Evolutionary conservation across 1,284 basidiomycete species (phyloP).

Genomic region (Pseudomicrostroma phylloplanum): DNA sequence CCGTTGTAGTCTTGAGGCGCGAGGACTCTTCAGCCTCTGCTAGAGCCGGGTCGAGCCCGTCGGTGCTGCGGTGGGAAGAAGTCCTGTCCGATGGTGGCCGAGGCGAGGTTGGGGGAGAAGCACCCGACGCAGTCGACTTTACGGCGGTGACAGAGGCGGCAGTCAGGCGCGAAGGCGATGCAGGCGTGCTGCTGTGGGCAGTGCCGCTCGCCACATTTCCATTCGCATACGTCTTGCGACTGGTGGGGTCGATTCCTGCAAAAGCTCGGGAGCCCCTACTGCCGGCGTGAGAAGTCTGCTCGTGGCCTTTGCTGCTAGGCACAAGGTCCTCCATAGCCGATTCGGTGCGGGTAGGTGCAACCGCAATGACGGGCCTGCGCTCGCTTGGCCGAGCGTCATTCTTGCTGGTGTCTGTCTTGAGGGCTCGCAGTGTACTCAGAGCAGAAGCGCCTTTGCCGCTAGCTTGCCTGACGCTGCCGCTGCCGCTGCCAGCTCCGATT

Average conservation of each 20-base stretch:
- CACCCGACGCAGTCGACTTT: not conserved
- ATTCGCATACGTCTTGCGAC: not conserved
- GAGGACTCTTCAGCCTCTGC: constrained; percentile 11
- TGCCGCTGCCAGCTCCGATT: not conserved
- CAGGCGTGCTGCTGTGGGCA: not conserved
- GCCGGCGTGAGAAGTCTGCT: not conserved
- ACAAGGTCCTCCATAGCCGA: not conserved
- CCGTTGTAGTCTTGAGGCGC: constrained; percentile 12
- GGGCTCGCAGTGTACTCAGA: not conserved
- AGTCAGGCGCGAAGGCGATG: not conserved
- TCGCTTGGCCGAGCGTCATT: not conserved
- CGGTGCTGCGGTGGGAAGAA: constrained; percentile 7
- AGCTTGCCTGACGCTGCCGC: not conserved
- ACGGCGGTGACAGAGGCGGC: not conserved
- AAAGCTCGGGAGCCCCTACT: not conserved
- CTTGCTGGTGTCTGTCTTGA: not conserved
- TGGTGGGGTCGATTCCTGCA: constrained; percentile 8
- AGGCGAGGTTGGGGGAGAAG: not conserved
- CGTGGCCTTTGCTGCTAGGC: not conserved
- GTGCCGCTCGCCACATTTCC: not conserved
- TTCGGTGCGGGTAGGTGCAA: not conserved
- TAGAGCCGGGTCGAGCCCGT: constrained; percentile 11
- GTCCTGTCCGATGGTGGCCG: not conserved
- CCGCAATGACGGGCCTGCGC: not conserved
- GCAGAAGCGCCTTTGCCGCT: not conserved